Conservation (phyloP, 2,329 filamentous ascomycete species). For the Fusarium newnesense region DNA sequence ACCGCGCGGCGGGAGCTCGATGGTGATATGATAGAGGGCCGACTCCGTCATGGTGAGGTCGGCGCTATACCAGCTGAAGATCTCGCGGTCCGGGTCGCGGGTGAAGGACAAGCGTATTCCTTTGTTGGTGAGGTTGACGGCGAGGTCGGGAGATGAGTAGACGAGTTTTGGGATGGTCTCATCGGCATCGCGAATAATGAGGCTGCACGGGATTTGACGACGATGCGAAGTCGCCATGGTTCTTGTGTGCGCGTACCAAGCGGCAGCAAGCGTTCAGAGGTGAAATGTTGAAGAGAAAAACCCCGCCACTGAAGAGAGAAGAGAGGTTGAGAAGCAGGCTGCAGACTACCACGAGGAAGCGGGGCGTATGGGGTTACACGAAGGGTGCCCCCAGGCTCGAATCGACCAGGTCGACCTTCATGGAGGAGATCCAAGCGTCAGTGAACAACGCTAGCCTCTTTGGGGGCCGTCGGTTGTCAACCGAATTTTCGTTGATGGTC, state of each 20-base stretch:
- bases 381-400: neutral
- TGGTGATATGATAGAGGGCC: fast-evolving
- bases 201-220: fast-evolving
- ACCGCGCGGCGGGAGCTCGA: neutral
- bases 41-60: neutral
- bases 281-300: too few species aligned
- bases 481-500: too few species aligned
- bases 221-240: neutral
- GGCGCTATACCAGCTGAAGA: neutral
- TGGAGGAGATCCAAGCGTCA: neutral
- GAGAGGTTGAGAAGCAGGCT: too few species aligned
- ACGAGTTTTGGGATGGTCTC: neutral
- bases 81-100: fast-evolving
- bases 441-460: neutral
- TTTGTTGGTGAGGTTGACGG: fast-evolving
- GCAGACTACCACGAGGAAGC: too few species aligned
- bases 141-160: fast-evolving
- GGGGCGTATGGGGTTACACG: neutral
- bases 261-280: too few species aligned
- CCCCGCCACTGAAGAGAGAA: too few species aligned
- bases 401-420: neutral
- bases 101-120: fast-evolving
- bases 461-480: too few species aligned
- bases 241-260: too few species aligned
- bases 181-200: neutral